A percentile compares a stretch with the other conserved stretches of the same genome.
phyloP scores from a whole-genome alignment of 2,329 filamentous ascomycete genomes.

The Colletotrichum lindemuthianum region DNA sequence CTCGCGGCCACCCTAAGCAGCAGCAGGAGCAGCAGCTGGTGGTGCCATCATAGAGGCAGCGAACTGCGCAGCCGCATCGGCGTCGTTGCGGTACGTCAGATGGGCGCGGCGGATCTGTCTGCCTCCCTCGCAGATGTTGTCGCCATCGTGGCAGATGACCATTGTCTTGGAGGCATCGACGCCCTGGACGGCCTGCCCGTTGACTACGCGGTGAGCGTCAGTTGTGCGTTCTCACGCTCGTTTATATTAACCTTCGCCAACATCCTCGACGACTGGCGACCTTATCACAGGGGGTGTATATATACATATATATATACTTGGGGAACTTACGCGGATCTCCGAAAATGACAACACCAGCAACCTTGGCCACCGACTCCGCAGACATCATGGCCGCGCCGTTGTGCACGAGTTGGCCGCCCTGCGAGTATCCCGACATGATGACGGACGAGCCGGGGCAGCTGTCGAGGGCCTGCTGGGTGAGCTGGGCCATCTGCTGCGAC shows the following conservation, averaged over 20 bases:
- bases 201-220: background rate
- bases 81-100: conserved; percentile 43
- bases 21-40: background rate
- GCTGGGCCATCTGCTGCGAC: conserved; percentile 51
- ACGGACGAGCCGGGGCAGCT: conserved; percentile 57
- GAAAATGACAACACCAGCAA: conserved; percentile 45
- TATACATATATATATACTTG: no score
- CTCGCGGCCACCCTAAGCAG: background rate
- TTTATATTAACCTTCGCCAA: conserved; percentile 15
- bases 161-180: conserved; percentile 22
- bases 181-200: conserved; percentile 29
- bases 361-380: conserved; percentile 45
- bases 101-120: conserved; percentile 42
- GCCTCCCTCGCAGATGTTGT: conserved; percentile 45
- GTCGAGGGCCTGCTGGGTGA: conserved; percentile 44
- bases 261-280: conserved; percentile 40
- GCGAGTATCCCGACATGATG: conserved; percentile 59
- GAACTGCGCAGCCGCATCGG: conserved; percentile 40
- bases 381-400: conserved; percentile 51
- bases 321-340: conserved; percentile 39
- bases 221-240: background rate
- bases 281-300: no score
- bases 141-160: conserved; percentile 46
- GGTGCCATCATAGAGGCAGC: conserved; percentile 26
- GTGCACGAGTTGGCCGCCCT: conserved; percentile 52